phyloP scores from a whole-genome alignment of 495 filamentous ascomycete genomes.

The Endocarpon pusillum region DNA sequence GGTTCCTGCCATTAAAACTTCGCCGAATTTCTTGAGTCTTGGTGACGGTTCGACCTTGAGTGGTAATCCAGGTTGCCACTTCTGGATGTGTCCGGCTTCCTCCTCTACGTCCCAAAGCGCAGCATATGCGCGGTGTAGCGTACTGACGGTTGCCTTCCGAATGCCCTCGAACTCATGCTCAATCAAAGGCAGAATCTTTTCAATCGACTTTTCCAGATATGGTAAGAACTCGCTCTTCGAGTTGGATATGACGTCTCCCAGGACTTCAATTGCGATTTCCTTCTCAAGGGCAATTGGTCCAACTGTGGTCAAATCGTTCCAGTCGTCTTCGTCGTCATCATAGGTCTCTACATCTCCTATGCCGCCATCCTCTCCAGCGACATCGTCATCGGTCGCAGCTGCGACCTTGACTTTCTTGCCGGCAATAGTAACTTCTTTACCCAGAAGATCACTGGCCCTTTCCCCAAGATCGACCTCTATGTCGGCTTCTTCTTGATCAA shows the following conservation, averaged over 20 bases:
- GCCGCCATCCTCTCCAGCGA: constrained; percentile 31
- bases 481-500: constrained; percentile 81
- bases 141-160: constrained; percentile 75
- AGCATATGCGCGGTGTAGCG: constrained; percentile 83
- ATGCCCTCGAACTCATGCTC: constrained; percentile 89
- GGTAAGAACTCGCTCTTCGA: constrained; percentile 61
- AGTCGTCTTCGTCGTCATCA: constrained; percentile 66
- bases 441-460: constrained; percentile 58
- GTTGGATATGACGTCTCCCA: constrained; percentile 81
- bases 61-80: constrained; percentile 82
- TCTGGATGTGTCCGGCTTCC: constrained; percentile 56
- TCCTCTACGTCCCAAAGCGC: constrained; percentile 77
- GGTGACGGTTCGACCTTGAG: constrained; percentile 57
- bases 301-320: constrained; percentile 66
- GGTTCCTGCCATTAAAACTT: constrained; percentile 71
- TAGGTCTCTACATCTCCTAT: constrained; percentile 48
- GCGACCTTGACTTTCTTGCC: constrained; percentile 76
- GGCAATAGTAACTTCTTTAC: constrained; percentile 55
- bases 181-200: constrained; percentile 57
- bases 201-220: constrained; percentile 81
- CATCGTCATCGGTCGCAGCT: constrained; percentile 36
- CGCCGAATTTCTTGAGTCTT: constrained; percentile 71
- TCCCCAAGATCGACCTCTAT: constrained; percentile 64
- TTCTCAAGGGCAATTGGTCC: constrained; percentile 87
- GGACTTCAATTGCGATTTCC: constrained; percentile 87